Base-by-base conservation (phyloP, 2,329 filamentous ascomycete genomes). In the Phoma sp. region DNA sequence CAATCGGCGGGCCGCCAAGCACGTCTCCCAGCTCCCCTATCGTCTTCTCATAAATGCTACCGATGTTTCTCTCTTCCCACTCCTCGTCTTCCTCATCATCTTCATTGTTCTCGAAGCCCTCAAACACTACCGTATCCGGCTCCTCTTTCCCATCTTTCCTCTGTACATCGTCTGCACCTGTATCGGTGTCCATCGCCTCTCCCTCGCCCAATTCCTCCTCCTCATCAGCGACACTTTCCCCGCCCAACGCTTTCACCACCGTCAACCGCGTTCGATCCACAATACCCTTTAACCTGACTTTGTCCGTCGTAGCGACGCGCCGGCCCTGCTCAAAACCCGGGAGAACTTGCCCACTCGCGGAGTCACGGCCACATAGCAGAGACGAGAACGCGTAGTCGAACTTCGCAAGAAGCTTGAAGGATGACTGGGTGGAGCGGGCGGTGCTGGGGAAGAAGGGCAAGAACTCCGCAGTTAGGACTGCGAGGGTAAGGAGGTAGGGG, bases 361-460 rank as follows among this genome's bases (percentile, higher is more conserved):
- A 75, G 66, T 96, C 86, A 52, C 82, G 77, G 3, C 89, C 89
- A 23, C 80, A 77, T 1, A 96, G 70, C 8, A 97, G 78, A 53
- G 88, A 90, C 1, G 89, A 85, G 69, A 97, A 96, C 35, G 90
- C 90, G 64, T 88, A 84, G 67, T 97, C 93, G 18, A 97, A 79
- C 73, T 96, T 97, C 41, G 82, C 81, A 3, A 96, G 78, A 0
- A 93, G 71, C 0, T 80, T 75, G 66, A 97, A 92, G 0, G 89
- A 89, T 1, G 86, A 76, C n/a, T 79, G 80, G 0, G 89, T 86
- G 0, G 84, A 79, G 7, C 78, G 80, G 0, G 89, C 86, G 0
- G 83, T 78, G 2, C 89, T 85, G 0, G 86, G 82, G 70, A 96
- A 96, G 7, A 86, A 84, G 4, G 86, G 79, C 3, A 96, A 81